These are phyloP conservation scores for Aspergillus hiratsukae DNA, from an alignment of 2,329 filamentous ascomycete genomes.

Conservation along the genomic window DNA sequence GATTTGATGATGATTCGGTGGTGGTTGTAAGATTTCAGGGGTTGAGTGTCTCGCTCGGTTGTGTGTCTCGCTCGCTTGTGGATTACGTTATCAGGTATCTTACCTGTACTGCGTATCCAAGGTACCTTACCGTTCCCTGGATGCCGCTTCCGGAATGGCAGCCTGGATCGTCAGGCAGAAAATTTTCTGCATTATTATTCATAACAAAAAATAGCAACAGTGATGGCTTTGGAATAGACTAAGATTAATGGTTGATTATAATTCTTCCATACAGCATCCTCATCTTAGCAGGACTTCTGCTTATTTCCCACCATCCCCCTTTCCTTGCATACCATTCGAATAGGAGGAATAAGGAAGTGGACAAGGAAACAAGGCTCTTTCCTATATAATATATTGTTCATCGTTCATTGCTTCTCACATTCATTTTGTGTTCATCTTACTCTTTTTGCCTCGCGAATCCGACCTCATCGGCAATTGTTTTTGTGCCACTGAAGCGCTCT, in stretches of 20 bases:
- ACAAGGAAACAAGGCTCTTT: background rate
- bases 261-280: background rate
- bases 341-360: background rate
- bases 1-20: too few species aligned
- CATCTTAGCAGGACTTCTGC: background rate
- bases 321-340: background rate
- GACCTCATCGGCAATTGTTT: constrained; percentile 1
- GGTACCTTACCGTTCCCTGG: background rate
- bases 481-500: background rate
- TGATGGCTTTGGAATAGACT: background rate
- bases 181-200: background rate
- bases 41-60: too few species aligned
- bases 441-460: background rate
- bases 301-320: background rate
- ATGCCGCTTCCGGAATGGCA: background rate
- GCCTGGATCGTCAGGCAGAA: background rate
- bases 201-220: background rate
- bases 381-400: background rate
- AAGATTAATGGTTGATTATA: background rate
- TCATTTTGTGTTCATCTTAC: background rate
- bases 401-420: background rate
- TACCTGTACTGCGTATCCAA: background rate
- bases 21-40: too few species aligned
- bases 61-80: too few species aligned
- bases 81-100: background rate